A percentile compares a stretch with the other conserved stretches of the same genome.
Conservation (phyloP, 345 rosid species). For the Citropsis articulata region DNA sequence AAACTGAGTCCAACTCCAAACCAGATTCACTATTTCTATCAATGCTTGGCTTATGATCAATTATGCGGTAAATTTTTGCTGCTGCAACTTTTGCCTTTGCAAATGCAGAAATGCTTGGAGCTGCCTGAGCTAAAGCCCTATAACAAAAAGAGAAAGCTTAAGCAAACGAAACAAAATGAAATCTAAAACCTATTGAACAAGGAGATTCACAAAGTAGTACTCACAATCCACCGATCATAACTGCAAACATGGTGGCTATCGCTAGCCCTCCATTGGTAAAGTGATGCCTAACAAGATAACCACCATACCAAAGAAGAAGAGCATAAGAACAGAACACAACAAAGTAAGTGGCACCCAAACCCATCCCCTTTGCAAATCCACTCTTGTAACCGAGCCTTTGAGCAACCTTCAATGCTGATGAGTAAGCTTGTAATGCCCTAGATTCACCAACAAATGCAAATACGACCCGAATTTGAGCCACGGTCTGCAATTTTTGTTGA, state of each 20-base stretch:
- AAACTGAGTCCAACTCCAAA: constrained; percentile 60
- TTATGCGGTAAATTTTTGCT: constrained; percentile 76
- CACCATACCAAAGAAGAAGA: constrained; percentile 95
- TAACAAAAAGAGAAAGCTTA: constrained; percentile 6
- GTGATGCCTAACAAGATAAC: constrained; percentile 86
- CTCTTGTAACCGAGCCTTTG: constrained; percentile 83
- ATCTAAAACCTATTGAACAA: constrained; percentile 4
- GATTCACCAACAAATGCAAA: constrained; percentile 89
- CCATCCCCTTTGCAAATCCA: constrained; percentile 91
- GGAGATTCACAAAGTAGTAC: constrained; percentile 23
- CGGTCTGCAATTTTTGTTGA: constrained; percentile 52
- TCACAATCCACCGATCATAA: constrained; percentile 97
- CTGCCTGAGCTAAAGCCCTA: constrained; percentile 91
- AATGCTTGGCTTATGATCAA: constrained; percentile 75
- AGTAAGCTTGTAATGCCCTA: constrained; percentile 72
- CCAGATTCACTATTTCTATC: constrained; percentile 67
- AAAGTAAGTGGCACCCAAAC: constrained; percentile 92
- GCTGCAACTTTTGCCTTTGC: constrained; percentile 94
- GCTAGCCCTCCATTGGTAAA: constrained; percentile 94
- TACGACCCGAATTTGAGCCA: constrained; percentile 91
- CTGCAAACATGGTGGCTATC: constrained; percentile 93
- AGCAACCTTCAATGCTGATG: constrained; percentile 68
- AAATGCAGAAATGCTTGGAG: constrained; percentile 92
- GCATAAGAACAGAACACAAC: constrained; percentile 95
- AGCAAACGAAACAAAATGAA: neutral